A percentile compares a stretch with the other conserved stretches of the same genome.
These are phyloP conservation scores for Ophiostoma sp. DNA, from an alignment of 2,329 filamentous ascomycete species.

Conservation along the genomic window DNA sequence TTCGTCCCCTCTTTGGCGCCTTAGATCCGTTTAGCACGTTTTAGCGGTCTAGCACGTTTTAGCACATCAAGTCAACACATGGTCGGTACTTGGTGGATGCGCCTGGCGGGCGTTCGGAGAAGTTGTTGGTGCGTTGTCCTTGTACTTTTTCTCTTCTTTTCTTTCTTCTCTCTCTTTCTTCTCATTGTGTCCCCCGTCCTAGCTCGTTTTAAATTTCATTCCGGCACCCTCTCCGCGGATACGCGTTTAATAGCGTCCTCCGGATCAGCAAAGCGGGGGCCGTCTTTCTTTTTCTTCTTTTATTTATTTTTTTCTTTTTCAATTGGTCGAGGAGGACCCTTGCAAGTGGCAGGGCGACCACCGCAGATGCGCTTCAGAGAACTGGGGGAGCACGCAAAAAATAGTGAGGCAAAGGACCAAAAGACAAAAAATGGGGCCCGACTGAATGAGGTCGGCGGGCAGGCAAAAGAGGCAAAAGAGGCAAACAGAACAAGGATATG, in stretches of 20 bases:
- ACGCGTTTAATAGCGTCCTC: constrained; percentile 19
- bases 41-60: constrained; percentile 6
- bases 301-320: background rate
- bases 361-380: background rate
- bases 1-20: background rate
- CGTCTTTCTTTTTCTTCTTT: background rate
- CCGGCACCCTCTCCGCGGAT: constrained; percentile 15
- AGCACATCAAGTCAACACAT: background rate
- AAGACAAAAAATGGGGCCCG: background rate
- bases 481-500: background rate
- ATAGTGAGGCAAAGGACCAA: background rate
- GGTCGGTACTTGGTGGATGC: background rate
- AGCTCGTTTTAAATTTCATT: background rate
- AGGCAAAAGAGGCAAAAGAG: background rate
- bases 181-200: background rate
- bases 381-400: background rate
- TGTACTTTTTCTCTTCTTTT: no score
- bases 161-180: background rate
- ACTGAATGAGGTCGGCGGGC: background rate
- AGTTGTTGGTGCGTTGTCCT: background rate
- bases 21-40: background rate
- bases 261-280: constrained; percentile 14
- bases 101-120: background rate
- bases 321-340: background rate
- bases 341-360: background rate